Evolutionary conservation across 1,139 yeast genomes (phyloP).

Genomic region (Sugiyamaella japonica): DNA sequence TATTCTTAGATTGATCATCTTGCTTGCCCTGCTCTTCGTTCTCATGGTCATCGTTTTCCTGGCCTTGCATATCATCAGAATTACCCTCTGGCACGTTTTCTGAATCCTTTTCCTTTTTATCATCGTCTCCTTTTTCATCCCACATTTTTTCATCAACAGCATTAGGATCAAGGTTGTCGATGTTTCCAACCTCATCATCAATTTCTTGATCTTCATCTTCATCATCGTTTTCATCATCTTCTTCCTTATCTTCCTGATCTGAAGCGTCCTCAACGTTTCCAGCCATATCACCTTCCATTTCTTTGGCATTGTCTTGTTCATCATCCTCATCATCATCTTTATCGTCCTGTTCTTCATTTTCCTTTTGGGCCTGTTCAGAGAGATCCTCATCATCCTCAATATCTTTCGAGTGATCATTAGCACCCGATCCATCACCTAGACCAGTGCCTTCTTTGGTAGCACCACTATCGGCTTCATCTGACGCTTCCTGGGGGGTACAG

Average conservation of each 20-base stretch:
- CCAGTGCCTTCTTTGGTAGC: conserved; percentile 75
- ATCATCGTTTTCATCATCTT: conserved; percentile 53
- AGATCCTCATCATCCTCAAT: conserved; percentile 92
- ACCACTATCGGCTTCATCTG: conserved; percentile 57
- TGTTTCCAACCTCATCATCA: conserved; percentile 88
- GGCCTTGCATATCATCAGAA: conserved; percentile 83
- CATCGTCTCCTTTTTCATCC: conserved; percentile 88
- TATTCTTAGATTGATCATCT: conserved; percentile 36
- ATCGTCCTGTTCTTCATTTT: conserved; percentile 70
- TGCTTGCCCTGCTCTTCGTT: conserved; percentile 34
- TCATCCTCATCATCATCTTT: conserved; percentile 59
- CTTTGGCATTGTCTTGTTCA: conserved; percentile 70
- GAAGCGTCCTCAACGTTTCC: conserved; percentile 79
- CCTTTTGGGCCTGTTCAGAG: conserved; percentile 83
- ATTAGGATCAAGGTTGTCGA: conserved; percentile 89
- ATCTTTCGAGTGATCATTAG: conserved; percentile 74
- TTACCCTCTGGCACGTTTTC: conserved; percentile 69
- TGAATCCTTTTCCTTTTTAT: conserved; percentile 58
- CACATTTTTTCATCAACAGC: conserved; percentile 98
- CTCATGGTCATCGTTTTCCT: conserved; percentile 53
- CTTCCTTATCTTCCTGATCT: conserved; percentile 58
- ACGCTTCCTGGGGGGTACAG: conserved; percentile 79
- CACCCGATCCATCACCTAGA: conserved; percentile 95
- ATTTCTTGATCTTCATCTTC: conserved; percentile 59
- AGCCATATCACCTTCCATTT: conserved; percentile 96